Percentiles rank a stretch among this genome's conserved stretches.
phyloP scores from a whole-genome alignment of 345 rosid genomes.

The Anacardium occidentale region DNA sequence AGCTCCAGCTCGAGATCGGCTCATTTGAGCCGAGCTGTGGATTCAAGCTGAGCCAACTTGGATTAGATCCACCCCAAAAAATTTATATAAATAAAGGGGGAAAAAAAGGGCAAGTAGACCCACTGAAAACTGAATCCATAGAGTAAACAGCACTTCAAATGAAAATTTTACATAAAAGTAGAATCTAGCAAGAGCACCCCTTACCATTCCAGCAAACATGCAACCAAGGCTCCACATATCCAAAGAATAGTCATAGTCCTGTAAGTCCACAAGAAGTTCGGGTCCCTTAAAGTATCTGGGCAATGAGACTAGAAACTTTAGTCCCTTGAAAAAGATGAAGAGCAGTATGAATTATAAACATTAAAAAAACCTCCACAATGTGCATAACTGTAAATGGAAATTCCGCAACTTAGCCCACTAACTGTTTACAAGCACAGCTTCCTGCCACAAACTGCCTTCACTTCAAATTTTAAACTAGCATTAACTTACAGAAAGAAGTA shows the following conservation, averaged over 20 bases:
- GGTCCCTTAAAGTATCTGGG: constrained; percentile 93
- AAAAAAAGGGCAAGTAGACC: neutral
- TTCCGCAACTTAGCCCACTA: neutral
- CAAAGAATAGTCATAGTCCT: constrained; percentile 95
- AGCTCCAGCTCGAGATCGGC: too few relatives aligned
- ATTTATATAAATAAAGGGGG: too few relatives aligned
- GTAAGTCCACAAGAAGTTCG: constrained; percentile 89
- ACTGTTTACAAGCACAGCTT: neutral
- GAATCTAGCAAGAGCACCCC: constrained; percentile 18
- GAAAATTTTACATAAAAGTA: neutral
- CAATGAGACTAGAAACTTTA: constrained; percentile 18
- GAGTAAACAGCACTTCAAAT: neutral
- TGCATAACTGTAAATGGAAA: neutral
- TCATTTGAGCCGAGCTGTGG: too few relatives aligned
- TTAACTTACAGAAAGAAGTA: too few relatives aligned
- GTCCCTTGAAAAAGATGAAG: constrained; percentile 8
- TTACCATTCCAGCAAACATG: constrained; percentile 99
- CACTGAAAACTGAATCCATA: neutral
- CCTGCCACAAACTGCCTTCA: neutral
- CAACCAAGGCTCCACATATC: constrained; percentile 99
- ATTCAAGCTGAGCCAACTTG: too few relatives aligned
- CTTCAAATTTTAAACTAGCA: too few relatives aligned
- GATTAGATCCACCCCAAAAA: too few relatives aligned
- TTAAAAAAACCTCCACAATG: constrained; percentile 3
- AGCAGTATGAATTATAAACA: neutral